Conservation (phyloP, 179 eudicot species). For the Gypsophila paniculata region DNA sequence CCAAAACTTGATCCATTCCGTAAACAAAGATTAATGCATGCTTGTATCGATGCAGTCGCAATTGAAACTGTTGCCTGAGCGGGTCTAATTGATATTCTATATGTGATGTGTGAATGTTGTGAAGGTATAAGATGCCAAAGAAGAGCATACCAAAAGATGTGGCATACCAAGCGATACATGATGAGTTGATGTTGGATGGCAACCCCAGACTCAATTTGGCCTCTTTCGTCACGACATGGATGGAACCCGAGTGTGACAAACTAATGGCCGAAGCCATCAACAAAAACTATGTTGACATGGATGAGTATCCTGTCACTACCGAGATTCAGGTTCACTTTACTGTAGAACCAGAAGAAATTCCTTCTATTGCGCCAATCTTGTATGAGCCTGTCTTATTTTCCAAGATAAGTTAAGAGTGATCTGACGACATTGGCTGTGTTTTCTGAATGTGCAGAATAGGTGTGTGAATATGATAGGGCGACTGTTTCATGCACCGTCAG, state of each 20-base stretch:
- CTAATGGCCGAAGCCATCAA: constrained; percentile 44
- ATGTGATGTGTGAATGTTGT: neutral
- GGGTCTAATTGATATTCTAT: no score
- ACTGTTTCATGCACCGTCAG: constrained; percentile 53
- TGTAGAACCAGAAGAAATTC: neutral
- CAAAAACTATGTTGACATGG: constrained; percentile 61
- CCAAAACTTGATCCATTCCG: neutral
- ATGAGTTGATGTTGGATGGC: constrained; percentile 54
- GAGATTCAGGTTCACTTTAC: constrained; percentile 42
- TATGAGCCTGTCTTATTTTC: no score
- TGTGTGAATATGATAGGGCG: constrained; percentile 59
- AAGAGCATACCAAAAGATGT: constrained; percentile 48
- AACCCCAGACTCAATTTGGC: constrained; percentile 57
- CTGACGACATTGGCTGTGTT: neutral
- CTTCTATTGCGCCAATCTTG: no score
- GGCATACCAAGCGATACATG: constrained; percentile 52
- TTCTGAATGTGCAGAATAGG: constrained; percentile 37
- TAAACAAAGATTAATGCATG: neutral
- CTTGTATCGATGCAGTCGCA: no score
- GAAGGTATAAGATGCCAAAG: constrained; percentile 39
- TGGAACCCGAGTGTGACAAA: constrained; percentile 60
- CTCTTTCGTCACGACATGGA: constrained; percentile 58
- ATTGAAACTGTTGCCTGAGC: no score
- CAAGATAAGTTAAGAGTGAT: no score
- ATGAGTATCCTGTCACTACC: constrained; percentile 55